These are phyloP conservation scores for Microcos paniculata DNA, from an alignment of 345 rosid genomes.

Conservation along the genomic window DNA sequence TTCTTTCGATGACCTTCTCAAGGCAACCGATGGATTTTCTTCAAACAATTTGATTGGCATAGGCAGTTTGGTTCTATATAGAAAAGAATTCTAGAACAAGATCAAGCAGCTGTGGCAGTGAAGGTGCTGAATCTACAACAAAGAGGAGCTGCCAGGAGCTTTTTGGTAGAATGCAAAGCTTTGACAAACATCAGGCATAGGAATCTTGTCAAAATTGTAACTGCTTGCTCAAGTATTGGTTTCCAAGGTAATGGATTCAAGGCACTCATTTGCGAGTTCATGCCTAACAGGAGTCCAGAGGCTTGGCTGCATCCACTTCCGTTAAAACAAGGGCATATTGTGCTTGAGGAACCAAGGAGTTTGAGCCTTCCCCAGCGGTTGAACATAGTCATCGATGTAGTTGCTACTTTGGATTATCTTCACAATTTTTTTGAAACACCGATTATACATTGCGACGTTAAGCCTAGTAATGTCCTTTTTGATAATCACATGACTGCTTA, in stretches of 20 bases:
- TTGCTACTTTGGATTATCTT: slow-evolving; percentile 21
- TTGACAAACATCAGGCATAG: slow-evolving; percentile 15
- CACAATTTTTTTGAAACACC: slow-evolving; percentile 9
- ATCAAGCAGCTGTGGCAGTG: not conserved
- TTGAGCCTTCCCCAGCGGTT: slow-evolving; percentile 19
- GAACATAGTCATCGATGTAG: slow-evolving; percentile 18
- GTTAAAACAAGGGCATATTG: not conserved
- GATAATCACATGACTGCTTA: slow-evolving; percentile 25
- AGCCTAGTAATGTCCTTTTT: too few species aligned
- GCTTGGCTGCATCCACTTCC: slow-evolving; percentile 2
- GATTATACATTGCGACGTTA: slow-evolving; percentile 25
- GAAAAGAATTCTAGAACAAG: slow-evolving; percentile 12
- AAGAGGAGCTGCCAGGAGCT: slow-evolving; percentile 18
- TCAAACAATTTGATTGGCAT: slow-evolving; percentile 7
- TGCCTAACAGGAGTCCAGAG: slow-evolving; percentile 18
- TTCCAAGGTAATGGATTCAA: slow-evolving; percentile 19
- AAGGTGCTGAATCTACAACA: slow-evolving; percentile 20
- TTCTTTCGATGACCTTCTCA: slow-evolving; percentile 5
- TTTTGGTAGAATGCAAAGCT: slow-evolving; percentile 17
- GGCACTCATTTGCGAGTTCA: slow-evolving; percentile 17
- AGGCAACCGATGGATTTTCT: slow-evolving; percentile 8
- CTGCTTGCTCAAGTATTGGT: too few species aligned
- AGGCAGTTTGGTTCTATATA: slow-evolving; percentile 21
- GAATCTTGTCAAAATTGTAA: too few species aligned
- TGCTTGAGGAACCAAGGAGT: not conserved